Base-by-base conservation (phyloP, 2,329 filamentous ascomycete species). In the Fusarium cyanostomum region DNA sequence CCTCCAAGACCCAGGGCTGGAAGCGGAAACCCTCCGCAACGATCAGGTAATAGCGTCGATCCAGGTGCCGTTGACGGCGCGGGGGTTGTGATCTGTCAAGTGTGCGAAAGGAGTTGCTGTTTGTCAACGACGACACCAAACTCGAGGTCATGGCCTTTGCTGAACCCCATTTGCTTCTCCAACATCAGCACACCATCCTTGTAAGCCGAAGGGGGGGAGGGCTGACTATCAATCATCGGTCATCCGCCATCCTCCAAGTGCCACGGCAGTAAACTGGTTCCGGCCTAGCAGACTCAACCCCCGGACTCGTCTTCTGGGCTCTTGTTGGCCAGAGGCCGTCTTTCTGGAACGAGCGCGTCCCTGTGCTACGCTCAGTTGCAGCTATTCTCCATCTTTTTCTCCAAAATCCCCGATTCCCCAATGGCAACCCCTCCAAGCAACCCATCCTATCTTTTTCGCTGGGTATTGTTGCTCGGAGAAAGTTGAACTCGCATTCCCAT, bases 391-490 rank as follows among this genome's bases (percentile, higher is more conserved):
- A 66, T 46, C 38, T 50, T 56, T 52, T 48, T 34, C 37, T 43
- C 56, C 53, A 59, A 62, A 52, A 60, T 59, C 44, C 44, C 61
- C 53, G 54, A 56, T 66, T 52, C 52, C 56, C 63, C 63, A 66
- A 66, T 49, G 50, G 35, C 45, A 55, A 35, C 58, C 44, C 49
- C 8, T 27, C 53, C 31, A 38, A 7, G 9, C 59, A 67, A 66
- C 54, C 55, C 56, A 46, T 59, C 69, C 69, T 71, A 71, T 71
- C 49, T 71, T 71, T 71, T 69, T 70, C 66, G 59, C 65, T 59
- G 52, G 52, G 41, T 49, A 30, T 37, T 35, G 49, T 70, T 71
- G 50, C 59, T 34, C 49, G 13, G 30, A 35, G 6, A 48, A 48
- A 15, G 21, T 6, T 21, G 21, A 21, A 21, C 21, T 55, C 34